A percentile compares a stretch with the other conserved stretches of the same genome.
Evolutionary conservation across 768 basidiomycete genomes (phyloP).

Genomic region (Phanerodontia chrysosporium): DNA sequence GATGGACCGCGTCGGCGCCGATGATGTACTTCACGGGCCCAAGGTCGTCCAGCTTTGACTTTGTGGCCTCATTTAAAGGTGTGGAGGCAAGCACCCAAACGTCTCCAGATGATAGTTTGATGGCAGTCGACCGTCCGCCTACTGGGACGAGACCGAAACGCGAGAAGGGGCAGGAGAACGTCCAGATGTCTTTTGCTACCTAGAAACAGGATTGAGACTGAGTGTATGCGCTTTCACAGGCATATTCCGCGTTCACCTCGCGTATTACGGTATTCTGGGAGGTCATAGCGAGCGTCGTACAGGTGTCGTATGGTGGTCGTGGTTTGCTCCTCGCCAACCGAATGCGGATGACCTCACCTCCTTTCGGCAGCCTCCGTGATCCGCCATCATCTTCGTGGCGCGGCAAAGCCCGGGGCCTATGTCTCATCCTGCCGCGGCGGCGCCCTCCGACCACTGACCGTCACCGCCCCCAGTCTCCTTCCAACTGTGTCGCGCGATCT

Average conservation of each 20-base stretch:
- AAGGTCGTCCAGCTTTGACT: conserved; percentile 52
- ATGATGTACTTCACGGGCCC: conserved; percentile 71
- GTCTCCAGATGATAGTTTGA: conserved; percentile 60
- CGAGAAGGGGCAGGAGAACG: conserved; percentile 69
- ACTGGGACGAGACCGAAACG: conserved; percentile 66
- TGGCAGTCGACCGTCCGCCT: conserved; percentile 81
- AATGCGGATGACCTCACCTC: not conserved
- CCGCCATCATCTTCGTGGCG: not conserved
- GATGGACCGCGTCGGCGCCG: conserved; percentile 53
- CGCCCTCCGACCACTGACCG: not conserved
- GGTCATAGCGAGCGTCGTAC: not conserved
- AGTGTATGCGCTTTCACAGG: not conserved
- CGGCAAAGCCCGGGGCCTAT: not conserved
- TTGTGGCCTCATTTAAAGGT: conserved; percentile 63
- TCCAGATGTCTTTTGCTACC: conserved; percentile 51
- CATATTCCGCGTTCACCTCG: not conserved
- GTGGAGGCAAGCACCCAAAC: conserved; percentile 86
- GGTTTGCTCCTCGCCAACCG: not conserved
- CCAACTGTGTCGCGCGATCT: too few species aligned
- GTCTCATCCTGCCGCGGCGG: not conserved
- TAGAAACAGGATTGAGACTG: conserved; percentile 1
- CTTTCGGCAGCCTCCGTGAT: not conserved
- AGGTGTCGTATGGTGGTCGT: too few species aligned
- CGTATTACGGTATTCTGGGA: conserved; percentile 11
- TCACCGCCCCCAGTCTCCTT: too few species aligned